A percentile compares a stretch with the other conserved stretches of the same genome.
phyloP scores from a whole-genome alignment of 2,329 filamentous ascomycete species.

The Fusarium avenaceum region DNA sequence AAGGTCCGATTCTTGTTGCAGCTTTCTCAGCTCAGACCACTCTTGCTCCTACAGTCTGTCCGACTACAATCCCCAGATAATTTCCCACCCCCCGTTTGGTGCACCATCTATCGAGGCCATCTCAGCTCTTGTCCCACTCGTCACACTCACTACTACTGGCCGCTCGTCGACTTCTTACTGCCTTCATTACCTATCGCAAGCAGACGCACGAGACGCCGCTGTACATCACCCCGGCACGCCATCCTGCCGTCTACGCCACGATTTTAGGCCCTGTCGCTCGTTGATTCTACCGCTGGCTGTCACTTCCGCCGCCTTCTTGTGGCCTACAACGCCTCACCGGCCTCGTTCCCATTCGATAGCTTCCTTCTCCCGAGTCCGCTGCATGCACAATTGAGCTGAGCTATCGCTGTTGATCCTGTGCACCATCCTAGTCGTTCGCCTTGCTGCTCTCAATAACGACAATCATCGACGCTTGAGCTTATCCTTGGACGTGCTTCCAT shows the following conservation, averaged over 20 bases:
- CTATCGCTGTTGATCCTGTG: constrained; percentile 23
- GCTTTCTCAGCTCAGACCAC: constrained; percentile 44
- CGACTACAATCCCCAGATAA: constrained; percentile 45
- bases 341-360: constrained; percentile 42
- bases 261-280: constrained; percentile 45
- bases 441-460: constrained; percentile 38
- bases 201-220: constrained; percentile 43
- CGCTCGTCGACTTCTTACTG: constrained; percentile 37
- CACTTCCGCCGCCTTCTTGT: constrained; percentile 36
- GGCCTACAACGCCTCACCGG: constrained; percentile 36
- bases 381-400: constrained; percentile 46
- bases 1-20: constrained; percentile 39
- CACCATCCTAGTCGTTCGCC: constrained; percentile 24
- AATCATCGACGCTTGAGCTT: constrained; percentile 40
- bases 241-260: constrained; percentile 45
- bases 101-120: constrained; percentile 45
- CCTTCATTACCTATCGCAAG: constrained; percentile 41
- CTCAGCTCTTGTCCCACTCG: constrained; percentile 53
- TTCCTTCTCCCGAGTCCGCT: constrained; percentile 32
- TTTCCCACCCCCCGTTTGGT: constrained; percentile 45
- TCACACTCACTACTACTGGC: constrained; percentile 33
- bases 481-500: constrained; percentile 48
- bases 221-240: constrained; percentile 45
- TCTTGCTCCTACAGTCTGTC: constrained; percentile 38
- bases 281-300: constrained; percentile 43